Evolutionary conservation across 352 stramenopile genomes (phyloP).

Genomic region (Pelagophyceae sp.): DNA sequence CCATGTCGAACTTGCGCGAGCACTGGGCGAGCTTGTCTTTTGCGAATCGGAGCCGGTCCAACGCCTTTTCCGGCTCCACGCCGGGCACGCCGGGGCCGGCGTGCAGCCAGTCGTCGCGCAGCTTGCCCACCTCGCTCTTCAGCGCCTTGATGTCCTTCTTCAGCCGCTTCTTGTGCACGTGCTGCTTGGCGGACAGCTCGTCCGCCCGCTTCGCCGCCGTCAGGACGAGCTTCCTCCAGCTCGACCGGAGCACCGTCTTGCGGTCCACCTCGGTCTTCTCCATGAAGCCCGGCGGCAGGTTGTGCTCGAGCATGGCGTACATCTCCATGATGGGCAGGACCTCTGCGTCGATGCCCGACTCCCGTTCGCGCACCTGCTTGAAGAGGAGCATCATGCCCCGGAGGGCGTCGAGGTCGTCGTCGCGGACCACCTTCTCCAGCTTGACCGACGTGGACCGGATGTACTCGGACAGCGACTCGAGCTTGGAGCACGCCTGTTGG

Average conservation of each 20-base stretch:
- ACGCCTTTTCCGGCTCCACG: slow-evolving; percentile 85
- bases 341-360: slow-evolving; percentile 95
- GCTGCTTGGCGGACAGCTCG: slow-evolving; percentile 87
- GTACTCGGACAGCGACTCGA: slow-evolving; percentile 86
- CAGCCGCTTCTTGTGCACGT: slow-evolving; percentile 86
- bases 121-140: slow-evolving; percentile 84
- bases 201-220: slow-evolving; percentile 83
- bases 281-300: slow-evolving; percentile 85
- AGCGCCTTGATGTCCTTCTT: slow-evolving; percentile 92
- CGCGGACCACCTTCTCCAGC: slow-evolving; percentile 43
- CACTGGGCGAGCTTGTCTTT: slow-evolving; percentile 95
- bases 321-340: slow-evolving; percentile 95
- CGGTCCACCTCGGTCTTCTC: slow-evolving; percentile 98
- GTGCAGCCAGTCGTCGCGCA: slow-evolving; percentile 85
- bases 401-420: slow-evolving; percentile 86
- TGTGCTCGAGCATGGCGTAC: slow-evolving; percentile 87
- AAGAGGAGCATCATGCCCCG: slow-evolving; percentile 94
- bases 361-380: slow-evolving; percentile 88
- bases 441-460: slow-evolving; percentile 66
- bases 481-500: slow-evolving; percentile 59
- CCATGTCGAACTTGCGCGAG: slow-evolving; percentile 92
- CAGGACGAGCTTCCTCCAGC: slow-evolving; percentile 92
- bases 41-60: slow-evolving; percentile 91
- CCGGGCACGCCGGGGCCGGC: slow-evolving; percentile 95
- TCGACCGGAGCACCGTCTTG: slow-evolving; percentile 89